Evolutionary conservation across 2,329 filamentous ascomycete genomes (phyloP).

Genomic region (Hortaea werneckii): DNA sequence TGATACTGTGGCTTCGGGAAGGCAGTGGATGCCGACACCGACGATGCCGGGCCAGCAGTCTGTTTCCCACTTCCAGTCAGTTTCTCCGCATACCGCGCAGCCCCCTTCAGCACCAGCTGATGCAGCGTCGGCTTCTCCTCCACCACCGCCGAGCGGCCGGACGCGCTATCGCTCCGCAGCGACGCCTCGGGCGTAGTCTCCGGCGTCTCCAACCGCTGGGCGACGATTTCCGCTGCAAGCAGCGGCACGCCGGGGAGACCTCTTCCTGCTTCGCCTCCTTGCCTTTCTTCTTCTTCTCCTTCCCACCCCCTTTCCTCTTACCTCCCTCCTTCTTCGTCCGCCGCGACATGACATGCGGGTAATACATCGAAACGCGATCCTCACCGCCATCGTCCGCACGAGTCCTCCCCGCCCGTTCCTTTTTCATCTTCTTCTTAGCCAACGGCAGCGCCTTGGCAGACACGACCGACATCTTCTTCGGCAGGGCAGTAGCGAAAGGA

Average conservation of each 20-base stretch:
- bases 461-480: background rate
- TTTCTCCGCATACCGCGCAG: constrained; percentile 12
- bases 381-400: background rate
- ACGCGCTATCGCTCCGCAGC: background rate
- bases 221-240: constrained; percentile 14
- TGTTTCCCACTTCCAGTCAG: constrained; percentile 4
- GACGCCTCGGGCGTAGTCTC: constrained; percentile 6
- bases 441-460: background rate
- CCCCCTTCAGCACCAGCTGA: constrained; percentile 10
- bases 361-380: constrained; percentile 12
- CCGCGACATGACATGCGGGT: constrained; percentile 14
- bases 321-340: constrained; percentile 9
- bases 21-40: background rate
- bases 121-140: constrained; percentile 9
- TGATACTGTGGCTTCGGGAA: background rate
- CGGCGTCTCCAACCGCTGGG: constrained; percentile 3
- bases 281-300: constrained; percentile 5
- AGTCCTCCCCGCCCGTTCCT: background rate
- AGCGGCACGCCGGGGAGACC: constrained; percentile 9
- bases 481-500: constrained; percentile 5
- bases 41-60: background rate
- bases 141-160: constrained; percentile 5
- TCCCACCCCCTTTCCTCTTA: constrained; percentile 1
- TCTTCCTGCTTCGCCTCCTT: background rate
- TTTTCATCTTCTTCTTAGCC: background rate